phyloP scores from a whole-genome alignment of 2,329 filamentous ascomycete genomes.

The Hypoxylon rubiginosum region DNA sequence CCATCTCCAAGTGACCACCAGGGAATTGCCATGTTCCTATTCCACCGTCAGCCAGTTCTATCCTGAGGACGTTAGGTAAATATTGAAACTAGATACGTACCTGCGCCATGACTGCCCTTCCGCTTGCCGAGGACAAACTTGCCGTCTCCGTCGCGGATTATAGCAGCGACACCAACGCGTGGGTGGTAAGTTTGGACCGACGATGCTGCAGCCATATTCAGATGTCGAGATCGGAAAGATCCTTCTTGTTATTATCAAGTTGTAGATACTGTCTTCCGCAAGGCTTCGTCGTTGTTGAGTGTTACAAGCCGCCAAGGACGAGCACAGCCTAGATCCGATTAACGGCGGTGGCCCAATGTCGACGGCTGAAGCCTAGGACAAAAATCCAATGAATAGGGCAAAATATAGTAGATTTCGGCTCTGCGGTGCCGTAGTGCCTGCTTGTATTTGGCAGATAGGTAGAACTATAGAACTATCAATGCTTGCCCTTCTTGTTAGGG shows the following conservation, averaged over 20 bases:
- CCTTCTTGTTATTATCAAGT: neutral
- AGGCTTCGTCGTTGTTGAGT: neutral
- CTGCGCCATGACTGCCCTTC: conserved; percentile 63
- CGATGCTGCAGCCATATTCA: conserved; percentile 41
- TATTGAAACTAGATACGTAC: conserved; percentile 51
- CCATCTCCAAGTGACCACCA: conserved; percentile 80
- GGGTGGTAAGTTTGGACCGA: conserved; percentile 46
- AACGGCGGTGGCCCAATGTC: neutral
- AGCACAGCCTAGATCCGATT: neutral
- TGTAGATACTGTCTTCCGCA: neutral
- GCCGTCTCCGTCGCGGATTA: conserved; percentile 60
- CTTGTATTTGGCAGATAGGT: no score
- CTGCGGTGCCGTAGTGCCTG: no score
- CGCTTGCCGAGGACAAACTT: conserved; percentile 63
- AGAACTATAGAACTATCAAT: no score
- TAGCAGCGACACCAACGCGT: conserved; percentile 63
- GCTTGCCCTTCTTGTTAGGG: no score
- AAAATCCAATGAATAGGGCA: no score
- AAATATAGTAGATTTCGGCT: no score
- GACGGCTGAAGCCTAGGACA: no score
- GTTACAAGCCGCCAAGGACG: neutral
- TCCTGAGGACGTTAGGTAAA: neutral
- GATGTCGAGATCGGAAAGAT: neutral
- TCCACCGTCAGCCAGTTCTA: neutral
- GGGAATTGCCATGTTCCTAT: conserved; percentile 75